Evolutionary conservation across 176 grass and related monocot species (phyloP).

Genomic region (Ampelocalamus luodianensis): DNA sequence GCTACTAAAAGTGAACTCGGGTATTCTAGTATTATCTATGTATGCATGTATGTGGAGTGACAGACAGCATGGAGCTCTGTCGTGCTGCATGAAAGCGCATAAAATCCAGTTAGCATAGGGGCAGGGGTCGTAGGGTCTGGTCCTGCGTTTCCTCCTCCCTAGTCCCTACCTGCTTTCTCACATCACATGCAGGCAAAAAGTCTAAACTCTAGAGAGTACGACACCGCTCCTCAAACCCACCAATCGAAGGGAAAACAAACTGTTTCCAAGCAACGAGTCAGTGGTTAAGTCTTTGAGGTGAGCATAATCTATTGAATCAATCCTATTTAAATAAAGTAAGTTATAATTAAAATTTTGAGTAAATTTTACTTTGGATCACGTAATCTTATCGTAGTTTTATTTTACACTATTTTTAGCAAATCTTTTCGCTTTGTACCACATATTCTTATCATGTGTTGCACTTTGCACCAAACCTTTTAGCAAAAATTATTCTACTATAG

Average conservation of each 20-base stretch:
- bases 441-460: too few species aligned
- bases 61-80: not conserved
- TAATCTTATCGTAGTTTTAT: too few species aligned
- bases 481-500: too few species aligned
- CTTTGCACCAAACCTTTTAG: too few species aligned
- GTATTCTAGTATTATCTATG: not conserved
- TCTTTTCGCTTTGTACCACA: too few species aligned
- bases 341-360: too few species aligned
- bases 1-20: not conserved
- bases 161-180: slow-evolving; percentile 9
- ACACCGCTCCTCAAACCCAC: not conserved
- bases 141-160: not conserved
- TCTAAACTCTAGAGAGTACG: slow-evolving; percentile 31
- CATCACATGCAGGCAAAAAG: slow-evolving; percentile 42
- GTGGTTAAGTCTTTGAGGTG: slow-evolving; percentile 25
- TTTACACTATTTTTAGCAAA: too few species aligned
- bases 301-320: not conserved
- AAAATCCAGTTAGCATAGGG: not conserved
- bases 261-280: slow-evolving; percentile 28
- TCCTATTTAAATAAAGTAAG: too few species aligned
- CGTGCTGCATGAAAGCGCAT: not conserved
- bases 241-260: slow-evolving; percentile 26
- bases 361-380: too few species aligned
- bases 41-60: not conserved
- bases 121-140: not conserved